Conservation (phyloP, 208 protist genomes). For the Trypanosoma lewisi region DNA sequence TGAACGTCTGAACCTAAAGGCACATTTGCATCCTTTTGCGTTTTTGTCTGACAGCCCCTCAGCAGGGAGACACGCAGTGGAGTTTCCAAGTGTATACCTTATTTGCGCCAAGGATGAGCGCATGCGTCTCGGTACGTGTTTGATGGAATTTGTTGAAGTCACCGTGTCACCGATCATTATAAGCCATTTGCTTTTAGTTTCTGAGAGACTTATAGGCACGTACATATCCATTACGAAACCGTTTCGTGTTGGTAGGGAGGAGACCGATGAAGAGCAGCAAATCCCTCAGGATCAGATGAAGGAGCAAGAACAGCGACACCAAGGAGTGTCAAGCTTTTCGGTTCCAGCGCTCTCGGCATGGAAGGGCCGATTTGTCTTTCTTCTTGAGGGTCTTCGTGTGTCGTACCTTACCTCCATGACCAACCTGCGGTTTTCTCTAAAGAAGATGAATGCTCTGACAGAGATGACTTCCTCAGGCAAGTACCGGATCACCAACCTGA, state of each 20-base stretch:
- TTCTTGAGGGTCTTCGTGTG: slow-evolving; percentile 61
- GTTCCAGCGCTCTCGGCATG: not conserved
- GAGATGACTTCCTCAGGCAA: slow-evolving; percentile 31
- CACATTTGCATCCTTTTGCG: slow-evolving; percentile 74
- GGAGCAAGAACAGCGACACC: not conserved
- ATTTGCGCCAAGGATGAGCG: slow-evolving; percentile 64
- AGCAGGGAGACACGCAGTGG: slow-evolving; percentile 44
- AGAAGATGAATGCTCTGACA: slow-evolving; percentile 48
- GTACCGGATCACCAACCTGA: slow-evolving; percentile 39
- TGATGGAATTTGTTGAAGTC: slow-evolving; percentile 72
- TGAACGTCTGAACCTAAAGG: slow-evolving; percentile 49
- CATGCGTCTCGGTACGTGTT: slow-evolving; percentile 47
- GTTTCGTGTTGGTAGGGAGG: slow-evolving; percentile 16
- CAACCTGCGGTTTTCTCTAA: slow-evolving; percentile 73
- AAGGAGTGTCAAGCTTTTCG: not conserved
- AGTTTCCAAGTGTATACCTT: slow-evolving; percentile 70
- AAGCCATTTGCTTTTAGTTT: slow-evolving; percentile 72
- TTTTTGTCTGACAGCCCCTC: slow-evolving; percentile 40
- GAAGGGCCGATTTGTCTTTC: slow-evolving; percentile 53
- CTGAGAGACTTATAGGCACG: slow-evolving; percentile 49
- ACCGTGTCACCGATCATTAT: slow-evolving; percentile 77
- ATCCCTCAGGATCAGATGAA: too few relatives aligned
- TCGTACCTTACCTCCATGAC: slow-evolving; percentile 82
- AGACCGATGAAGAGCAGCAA: not conserved
- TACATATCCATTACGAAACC: slow-evolving; percentile 28